Evolutionary conservation across 495 filamentous ascomycete species (phyloP), one percentile per base, ranked within the genome.

Genomic region (Aspergillus bridgeri): DNA sequence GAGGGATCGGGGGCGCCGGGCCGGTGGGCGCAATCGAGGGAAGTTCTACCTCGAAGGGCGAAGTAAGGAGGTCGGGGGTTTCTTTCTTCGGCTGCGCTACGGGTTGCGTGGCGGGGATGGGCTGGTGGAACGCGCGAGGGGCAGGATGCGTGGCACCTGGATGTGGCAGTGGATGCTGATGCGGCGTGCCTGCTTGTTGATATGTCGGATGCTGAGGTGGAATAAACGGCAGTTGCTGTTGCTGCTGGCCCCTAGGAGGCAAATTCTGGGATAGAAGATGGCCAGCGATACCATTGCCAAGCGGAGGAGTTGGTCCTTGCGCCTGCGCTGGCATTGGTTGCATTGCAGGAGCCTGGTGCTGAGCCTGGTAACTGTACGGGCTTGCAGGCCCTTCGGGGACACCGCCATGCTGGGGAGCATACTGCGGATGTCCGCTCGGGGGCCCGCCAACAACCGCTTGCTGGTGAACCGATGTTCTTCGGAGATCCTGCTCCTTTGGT

Each of bases 1-100:
- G 93, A 1, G 94, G 94, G 51, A 96, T 90, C 11, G 92, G 93
- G 0, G 93, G 93, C 0, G 89, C 84, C 25, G 85, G 79, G 45
- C 83, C 69, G 7, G 80, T 71, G 47, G 83, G 72, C 9, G 84
- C 71, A 48, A 77, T 71, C 21, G 75, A 74, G 11, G 90, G 86
- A 29, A 92, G 80, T 49, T 87, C 72, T 19, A 84, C 71, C 49
- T 86, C 84, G 58, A 87, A 90, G 55, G 77, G 85, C 57, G 75
- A 91, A 60, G 81, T 89, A 66, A 82, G 87, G 49, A 96, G 80
- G 64, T 96, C 86, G 1, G 84, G 81, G 0, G 88, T 84, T 46
- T 75, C 64, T 6, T 70, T 56, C 57, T 82, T 81, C 17, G 77
- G 75, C 20, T 69, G 70, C 27, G 65, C 66, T 27, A 64, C 63